Conservation (phyloP, 148 eudicot species). For the Dysphania ambrosioides region DNA sequence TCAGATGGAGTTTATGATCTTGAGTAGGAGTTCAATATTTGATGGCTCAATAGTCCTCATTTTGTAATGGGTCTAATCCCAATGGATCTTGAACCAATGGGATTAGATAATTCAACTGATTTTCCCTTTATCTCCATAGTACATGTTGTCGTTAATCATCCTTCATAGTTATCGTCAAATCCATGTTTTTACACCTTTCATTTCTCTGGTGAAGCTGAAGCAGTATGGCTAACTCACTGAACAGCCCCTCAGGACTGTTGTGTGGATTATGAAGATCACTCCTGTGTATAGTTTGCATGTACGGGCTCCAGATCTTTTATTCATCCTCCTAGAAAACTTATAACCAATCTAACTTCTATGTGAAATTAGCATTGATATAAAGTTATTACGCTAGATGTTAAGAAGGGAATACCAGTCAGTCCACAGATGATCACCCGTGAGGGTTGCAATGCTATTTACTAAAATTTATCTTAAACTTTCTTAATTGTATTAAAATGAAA, state of each 20-base stretch:
- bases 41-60: too few relatives aligned
- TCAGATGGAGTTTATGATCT: neutral
- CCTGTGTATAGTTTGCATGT: too few relatives aligned
- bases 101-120: slow-evolving; percentile 47
- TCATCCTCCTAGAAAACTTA: too few relatives aligned
- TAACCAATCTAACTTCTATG: too few relatives aligned
- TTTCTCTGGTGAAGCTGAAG: neutral
- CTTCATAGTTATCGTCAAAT: neutral
- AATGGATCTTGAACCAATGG: slow-evolving; percentile 62
- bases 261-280: too few relatives aligned
- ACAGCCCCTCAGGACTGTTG: neutral
- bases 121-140: neutral
- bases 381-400: neutral
- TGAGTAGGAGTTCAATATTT: too few relatives aligned
- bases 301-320: too few relatives aligned
- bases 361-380: neutral
- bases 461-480: neutral
- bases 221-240: neutral
- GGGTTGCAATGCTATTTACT: too few relatives aligned
- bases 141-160: neutral
- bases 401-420: neutral
- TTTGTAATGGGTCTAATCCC: too few relatives aligned
- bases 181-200: neutral
- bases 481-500: neutral
- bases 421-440: neutral